phyloP scores from a whole-genome alignment of 1,284 basidiomycete genomes.

The Ganoderma multipileum region DNA sequence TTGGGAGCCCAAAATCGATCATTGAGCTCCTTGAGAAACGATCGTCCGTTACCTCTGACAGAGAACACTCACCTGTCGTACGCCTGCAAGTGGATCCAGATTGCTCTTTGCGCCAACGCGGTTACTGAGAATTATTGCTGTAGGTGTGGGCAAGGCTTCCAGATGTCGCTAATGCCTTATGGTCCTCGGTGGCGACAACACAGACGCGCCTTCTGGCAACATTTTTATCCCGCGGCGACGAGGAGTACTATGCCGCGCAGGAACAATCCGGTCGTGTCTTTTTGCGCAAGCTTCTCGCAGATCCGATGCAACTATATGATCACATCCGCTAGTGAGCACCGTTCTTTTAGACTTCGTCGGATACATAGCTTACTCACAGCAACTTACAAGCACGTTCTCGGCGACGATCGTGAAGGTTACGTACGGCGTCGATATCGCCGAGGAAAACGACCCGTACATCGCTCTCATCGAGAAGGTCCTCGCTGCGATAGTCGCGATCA shows the following conservation, averaged over 20 bases:
- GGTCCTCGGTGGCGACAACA: conserved; percentile 28
- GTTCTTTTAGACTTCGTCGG: neutral
- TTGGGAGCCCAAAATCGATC: conserved; percentile 7
- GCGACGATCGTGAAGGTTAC: conserved; percentile 28
- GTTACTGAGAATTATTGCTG: neutral
- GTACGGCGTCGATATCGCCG: conserved; percentile 26
- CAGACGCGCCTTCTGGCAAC: no score
- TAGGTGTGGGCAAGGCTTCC: conserved; percentile 6
- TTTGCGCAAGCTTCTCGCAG: neutral
- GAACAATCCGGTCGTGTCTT: neutral
- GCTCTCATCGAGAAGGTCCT: conserved; percentile 22
- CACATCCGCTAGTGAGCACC: neutral
- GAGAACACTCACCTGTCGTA: neutral
- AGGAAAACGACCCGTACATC: conserved; percentile 24
- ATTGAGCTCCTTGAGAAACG: conserved; percentile 21
- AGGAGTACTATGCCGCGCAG: neutral
- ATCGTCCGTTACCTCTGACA: conserved; percentile 10
- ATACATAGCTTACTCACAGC: neutral
- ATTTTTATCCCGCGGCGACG: neutral
- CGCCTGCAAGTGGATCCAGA: neutral
- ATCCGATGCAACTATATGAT: neutral
- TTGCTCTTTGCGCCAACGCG: neutral
- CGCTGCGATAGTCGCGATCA: conserved; percentile 11
- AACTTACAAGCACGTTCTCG: conserved; percentile 16
- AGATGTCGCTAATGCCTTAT: conserved; percentile 13